Percentiles rank a stretch among this genome's conserved stretches.
phyloP scores from a whole-genome alignment of 306 rosid genomes.

The Begonia peltatifolia region DNA sequence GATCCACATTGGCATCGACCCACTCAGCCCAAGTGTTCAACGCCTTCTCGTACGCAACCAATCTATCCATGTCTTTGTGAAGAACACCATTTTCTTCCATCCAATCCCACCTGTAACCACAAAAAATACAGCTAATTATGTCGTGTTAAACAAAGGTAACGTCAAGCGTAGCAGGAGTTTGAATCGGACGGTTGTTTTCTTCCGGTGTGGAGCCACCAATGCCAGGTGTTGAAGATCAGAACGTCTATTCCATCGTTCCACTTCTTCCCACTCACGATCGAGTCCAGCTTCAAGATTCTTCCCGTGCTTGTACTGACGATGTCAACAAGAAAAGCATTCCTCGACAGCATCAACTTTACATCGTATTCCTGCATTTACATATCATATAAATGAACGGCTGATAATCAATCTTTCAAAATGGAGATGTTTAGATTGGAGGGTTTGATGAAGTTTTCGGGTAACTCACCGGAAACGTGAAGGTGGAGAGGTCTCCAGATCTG shows the following conservation, averaged over 20 bases:
- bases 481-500: slow-evolving; percentile 2
- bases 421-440: neutral
- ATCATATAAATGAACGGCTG: neutral
- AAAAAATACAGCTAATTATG: neutral
- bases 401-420: neutral
- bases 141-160: neutral
- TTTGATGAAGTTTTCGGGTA: neutral
- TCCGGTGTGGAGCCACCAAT: slow-evolving; percentile 20
- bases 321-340: slow-evolving; percentile 14
- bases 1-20: slow-evolving; percentile 56
- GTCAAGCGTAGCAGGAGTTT: neutral
- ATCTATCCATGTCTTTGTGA: slow-evolving; percentile 54
- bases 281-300: slow-evolving; percentile 13
- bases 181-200: slow-evolving; percentile 15
- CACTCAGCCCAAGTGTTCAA: slow-evolving; percentile 69
- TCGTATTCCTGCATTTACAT: slow-evolving; percentile 4
- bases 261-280: slow-evolving; percentile 6
- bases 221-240: slow-evolving; percentile 28
- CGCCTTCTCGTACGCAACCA: slow-evolving; percentile 47
- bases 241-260: slow-evolving; percentile 12
- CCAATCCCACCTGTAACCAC: slow-evolving; percentile 23
- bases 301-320: slow-evolving; percentile 3
- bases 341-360: slow-evolving; percentile 10
- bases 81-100: slow-evolving; percentile 42
- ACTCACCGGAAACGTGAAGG: slow-evolving; percentile 17